Conservation (phyloP, 1,284 basidiomycete species). For the Bothia castanella region DNA sequence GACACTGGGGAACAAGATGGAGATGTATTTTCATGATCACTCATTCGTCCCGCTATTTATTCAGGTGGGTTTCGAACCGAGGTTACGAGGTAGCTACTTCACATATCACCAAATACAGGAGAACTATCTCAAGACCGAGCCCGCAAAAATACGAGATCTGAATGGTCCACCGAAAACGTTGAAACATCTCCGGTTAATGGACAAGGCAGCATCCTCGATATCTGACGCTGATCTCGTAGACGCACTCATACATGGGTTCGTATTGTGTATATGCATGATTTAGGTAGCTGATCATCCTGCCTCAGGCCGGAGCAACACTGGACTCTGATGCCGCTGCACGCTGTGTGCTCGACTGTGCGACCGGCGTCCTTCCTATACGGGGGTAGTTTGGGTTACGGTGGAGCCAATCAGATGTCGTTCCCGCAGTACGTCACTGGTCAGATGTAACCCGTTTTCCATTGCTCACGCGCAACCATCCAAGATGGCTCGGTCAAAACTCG, state of each 20-base stretch:
- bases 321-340: conserved; percentile 92
- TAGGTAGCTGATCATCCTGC: neutral
- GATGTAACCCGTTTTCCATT: neutral
- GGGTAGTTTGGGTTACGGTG: conserved; percentile 61
- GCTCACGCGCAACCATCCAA: conserved; percentile 30
- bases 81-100: neutral
- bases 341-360: conserved; percentile 83
- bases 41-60: conserved; percentile 93
- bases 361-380: conserved; percentile 85
- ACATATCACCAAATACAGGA: conserved; percentile 50
- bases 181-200: conserved; percentile 80
- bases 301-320: conserved; percentile 90
- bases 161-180: conserved; percentile 63
- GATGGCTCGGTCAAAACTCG: conserved; percentile 97
- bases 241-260: conserved; percentile 86
- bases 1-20: conserved; percentile 88
- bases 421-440: conserved; percentile 60
- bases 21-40: conserved; percentile 95
- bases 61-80: conserved; percentile 49
- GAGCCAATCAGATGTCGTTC: conserved; percentile 68
- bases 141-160: conserved; percentile 54
- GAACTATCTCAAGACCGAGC: conserved; percentile 85
- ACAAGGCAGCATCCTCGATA: conserved; percentile 84
- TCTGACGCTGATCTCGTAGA: conserved; percentile 97
- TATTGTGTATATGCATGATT: conserved; percentile 4